A percentile compares a stretch with the other conserved stretches of the same genome.
These are phyloP conservation scores for Castanea sativa DNA, from an alignment of 306 rosid species.

Conservation along the genomic window DNA sequence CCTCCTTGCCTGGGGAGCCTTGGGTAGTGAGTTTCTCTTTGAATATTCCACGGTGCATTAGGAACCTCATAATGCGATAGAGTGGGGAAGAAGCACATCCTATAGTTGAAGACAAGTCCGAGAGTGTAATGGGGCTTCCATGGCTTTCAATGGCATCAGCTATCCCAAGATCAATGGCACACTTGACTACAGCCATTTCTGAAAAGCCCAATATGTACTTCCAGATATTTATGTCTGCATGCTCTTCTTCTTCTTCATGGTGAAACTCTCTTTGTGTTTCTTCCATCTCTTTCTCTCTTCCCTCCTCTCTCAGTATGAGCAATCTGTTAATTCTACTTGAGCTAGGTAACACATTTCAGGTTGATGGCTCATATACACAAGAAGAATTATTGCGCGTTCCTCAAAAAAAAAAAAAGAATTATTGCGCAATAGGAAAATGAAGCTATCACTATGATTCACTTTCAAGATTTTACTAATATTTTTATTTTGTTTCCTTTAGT, in stretches of 20 bases:
- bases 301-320: background rate
- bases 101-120: slow-evolving; percentile 42
- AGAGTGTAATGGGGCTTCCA: slow-evolving; percentile 47
- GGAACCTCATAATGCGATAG: slow-evolving; percentile 51
- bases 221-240: slow-evolving; percentile 38
- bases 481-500: background rate
- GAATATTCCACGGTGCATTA: slow-evolving; percentile 42
- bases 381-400: background rate
- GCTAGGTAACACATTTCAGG: background rate
- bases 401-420: too few species aligned
- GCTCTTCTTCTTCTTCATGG: slow-evolving; percentile 29
- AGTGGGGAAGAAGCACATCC: slow-evolving; percentile 29
- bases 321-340: background rate
- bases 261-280: slow-evolving; percentile 5
- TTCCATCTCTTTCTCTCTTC: slow-evolving; percentile 13
- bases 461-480: background rate
- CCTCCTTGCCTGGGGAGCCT: background rate
- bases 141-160: slow-evolving; percentile 59
- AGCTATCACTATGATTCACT: background rate
- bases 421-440: background rate
- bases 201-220: slow-evolving; percentile 53
- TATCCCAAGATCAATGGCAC: slow-evolving; percentile 66
- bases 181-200: slow-evolving; percentile 58
- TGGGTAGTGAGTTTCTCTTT: slow-evolving; percentile 5
- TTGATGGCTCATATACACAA: background rate